Base-by-base conservation (phyloP, 495 filamentous ascomycete genomes). In the Trichoderma asperelloides region DNA sequence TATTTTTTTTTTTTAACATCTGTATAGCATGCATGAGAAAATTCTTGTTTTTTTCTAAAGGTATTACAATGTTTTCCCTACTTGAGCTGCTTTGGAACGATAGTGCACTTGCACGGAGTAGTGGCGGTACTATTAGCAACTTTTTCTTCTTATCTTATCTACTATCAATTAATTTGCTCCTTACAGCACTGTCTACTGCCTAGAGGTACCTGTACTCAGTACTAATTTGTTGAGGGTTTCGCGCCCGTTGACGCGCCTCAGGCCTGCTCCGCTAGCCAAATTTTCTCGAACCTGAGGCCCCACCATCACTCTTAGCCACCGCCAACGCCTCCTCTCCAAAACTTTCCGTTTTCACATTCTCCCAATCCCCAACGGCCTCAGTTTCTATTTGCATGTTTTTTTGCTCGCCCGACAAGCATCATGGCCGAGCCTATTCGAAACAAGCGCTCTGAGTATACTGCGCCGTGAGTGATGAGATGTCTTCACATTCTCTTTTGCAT, bases 341-440 rank as follows among this genome's bases (percentile, higher is more conserved):
- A 41, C 62, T 64, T 64, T 43, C 62, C n/a, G 63, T 64, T 40
- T 40, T 64, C 63, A 64, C 63, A 64, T 64, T 47, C 41, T 13
- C 39, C 33, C 64, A 28, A 28, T 65, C 64, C 64, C 64, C 64
- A 49, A 65, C 63, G n/a, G 55, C 55, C 27, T 60, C 55, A 60
- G 27, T 18, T 28, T 30, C 6, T 60, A 18, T 7, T 60, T 64
- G 33, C 40, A 40, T 64, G 63, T 4, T 45, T 64, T 64, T 40
- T 41, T 45, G 63, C 12, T 41, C 28, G 23, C 55, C 55, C 55
- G 28, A 25, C 39, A 15, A 65, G 25, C 64, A 65, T 15, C 33
- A 96, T 96, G 92, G 92, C 92, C 74, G 92, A 95, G 75, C 91
- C 91, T 71, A 94, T 94, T 80, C 89, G 89, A 75, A 93, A 93